Evolutionary conservation across 208 protist species (phyloP).

Genomic region (Trichomonas gallinae): DNA sequence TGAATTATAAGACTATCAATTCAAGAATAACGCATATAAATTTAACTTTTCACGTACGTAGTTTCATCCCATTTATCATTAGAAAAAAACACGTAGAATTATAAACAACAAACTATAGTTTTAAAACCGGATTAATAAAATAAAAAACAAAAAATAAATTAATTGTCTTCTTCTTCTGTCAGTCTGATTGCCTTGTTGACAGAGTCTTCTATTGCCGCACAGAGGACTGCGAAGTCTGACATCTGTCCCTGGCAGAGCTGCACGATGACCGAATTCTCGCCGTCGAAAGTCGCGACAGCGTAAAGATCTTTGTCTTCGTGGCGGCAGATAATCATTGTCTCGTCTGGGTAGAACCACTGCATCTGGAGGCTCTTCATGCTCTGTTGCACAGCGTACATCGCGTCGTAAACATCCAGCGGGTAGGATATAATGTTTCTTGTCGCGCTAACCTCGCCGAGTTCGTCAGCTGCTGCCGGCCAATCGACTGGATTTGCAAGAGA

Average conservation of each 20-base stretch:
- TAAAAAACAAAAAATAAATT: neutral
- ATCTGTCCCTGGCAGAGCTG: neutral
- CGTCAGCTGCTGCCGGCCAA: neutral
- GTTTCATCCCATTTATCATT: too few species aligned
- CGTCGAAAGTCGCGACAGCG: neutral
- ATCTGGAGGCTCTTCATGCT: neutral
- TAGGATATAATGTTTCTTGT: neutral
- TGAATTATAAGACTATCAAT: too few species aligned
- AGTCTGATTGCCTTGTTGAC: neutral
- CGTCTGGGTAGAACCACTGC: conserved; percentile 1
- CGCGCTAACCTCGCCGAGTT: neutral
- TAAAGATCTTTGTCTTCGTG: neutral
- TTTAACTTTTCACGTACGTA: too few species aligned
- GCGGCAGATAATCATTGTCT: neutral
- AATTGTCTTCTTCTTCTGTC: neutral
- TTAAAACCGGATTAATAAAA: neutral
- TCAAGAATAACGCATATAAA: too few species aligned
- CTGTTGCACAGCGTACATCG: neutral
- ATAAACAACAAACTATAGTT: too few species aligned
- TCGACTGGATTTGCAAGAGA: neutral
- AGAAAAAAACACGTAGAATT: too few species aligned
- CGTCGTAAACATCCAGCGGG: neutral
- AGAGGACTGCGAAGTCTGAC: neutral
- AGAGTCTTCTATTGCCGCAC: neutral
- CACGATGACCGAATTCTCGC: neutral